Evolutionary conservation across 2,329 filamentous ascomycete species (phyloP).

Genomic region (Tolypocladium guangdongense): DNA sequence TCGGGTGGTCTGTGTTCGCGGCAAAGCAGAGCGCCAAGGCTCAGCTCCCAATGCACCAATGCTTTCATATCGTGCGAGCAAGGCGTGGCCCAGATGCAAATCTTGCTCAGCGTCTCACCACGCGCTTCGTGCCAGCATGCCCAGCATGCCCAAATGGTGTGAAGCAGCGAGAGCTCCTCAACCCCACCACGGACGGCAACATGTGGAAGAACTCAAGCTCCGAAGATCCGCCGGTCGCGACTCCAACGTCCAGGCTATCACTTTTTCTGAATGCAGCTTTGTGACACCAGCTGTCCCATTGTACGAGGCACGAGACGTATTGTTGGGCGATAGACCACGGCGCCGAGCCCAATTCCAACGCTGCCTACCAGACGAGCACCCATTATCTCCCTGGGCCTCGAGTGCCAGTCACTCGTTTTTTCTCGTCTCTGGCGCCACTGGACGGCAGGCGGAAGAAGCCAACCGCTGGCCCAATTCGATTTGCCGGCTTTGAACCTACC

Average conservation of each 20-base stretch:
- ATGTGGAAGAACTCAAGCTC: slow-evolving; percentile 8
- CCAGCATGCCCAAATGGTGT: no score
- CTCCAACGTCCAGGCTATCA: slow-evolving; percentile 1
- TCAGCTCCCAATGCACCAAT: no score
- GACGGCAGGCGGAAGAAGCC: not conserved
- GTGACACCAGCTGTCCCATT: not conserved
- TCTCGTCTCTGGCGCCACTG: not conserved
- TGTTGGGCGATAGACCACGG: not conserved
- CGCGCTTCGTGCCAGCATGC: not conserved
- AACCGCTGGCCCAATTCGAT: not conserved
- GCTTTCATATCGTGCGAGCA: not conserved
- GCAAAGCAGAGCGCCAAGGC: not conserved
- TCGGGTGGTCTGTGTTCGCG: not conserved
- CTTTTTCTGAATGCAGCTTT: not conserved
- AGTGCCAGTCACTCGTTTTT: not conserved
- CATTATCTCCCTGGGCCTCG: not conserved
- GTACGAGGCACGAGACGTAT: not conserved
- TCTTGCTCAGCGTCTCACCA: not conserved
- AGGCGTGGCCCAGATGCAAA: not conserved
- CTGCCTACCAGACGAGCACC: not conserved
- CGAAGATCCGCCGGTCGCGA: slow-evolving; percentile 17
- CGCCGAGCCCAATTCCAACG: not conserved
- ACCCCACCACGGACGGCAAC: not conserved
- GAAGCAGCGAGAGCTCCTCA: not conserved
- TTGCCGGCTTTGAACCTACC: not conserved